Base-by-base conservation (phyloP, 2,329 filamentous ascomycete genomes). In the Diaporthe vexans region DNA sequence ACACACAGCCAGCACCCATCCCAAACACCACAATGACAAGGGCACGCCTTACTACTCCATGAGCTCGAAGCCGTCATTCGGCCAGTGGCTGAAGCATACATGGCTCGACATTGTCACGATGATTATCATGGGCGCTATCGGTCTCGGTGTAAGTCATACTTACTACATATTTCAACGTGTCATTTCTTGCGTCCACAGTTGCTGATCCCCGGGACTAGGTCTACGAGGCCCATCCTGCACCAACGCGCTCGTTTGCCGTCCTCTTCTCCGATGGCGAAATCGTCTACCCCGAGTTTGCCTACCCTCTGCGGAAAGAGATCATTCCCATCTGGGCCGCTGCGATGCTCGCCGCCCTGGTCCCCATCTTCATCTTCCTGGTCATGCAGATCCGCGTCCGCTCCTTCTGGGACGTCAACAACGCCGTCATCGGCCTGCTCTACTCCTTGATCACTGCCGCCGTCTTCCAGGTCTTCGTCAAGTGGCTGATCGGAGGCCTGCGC, bases 391-490 rank as follows among this genome's bases (percentile, higher is more conserved):
- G 92, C 65, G 86, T 94, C 61, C 89, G 90, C 72, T 91, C 89
- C 10, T 92, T 93, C 84, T 92, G 91, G 91, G 91, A 92, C 73
- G 84, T 91, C 79, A 94, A 94, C 85, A 94, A 94, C 80, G 92
- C 89, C 58, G 85, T 91, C 65, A 87, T 94, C 63, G 93, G 93
- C 19, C 88, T 94, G 0, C 83, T 94, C 0, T 94, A 94, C 85
- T 87, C 90, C 0, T 87, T 94, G 76, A 93, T 94, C 82, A 86
- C 88, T 8, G 91, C 91, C 4, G 91, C 92, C n/a, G 90, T 94
- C 67, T 94, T 95, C 84, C 93, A 95, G 79, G 92, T 94, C 77
- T 92, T 94, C 79, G 79, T 94, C 81, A 95, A 95, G 83, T 92
- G 89, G 88, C 88, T 94, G 56, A 94, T 95, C 76, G 93, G 93